phyloP scores from a whole-genome alignment of 768 basidiomycete genomes.

The Suillus alpinus region DNA sequence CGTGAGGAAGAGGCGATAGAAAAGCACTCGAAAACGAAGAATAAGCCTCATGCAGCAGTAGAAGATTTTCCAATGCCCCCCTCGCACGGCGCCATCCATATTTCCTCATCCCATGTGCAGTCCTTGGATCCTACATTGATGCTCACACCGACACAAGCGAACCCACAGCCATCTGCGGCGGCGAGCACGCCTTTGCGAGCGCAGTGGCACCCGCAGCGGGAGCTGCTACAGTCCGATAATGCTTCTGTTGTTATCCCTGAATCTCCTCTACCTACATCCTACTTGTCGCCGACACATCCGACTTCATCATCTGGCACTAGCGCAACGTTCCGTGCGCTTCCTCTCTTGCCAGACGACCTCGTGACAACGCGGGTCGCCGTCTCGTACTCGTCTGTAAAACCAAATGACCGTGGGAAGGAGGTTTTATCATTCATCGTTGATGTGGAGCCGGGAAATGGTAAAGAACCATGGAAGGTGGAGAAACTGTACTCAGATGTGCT shows the following conservation, averaged over 20 bases:
- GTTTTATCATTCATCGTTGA: slow-evolving; percentile 84
- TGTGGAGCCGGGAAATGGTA: slow-evolving; percentile 69
- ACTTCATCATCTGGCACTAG: slow-evolving; percentile 23
- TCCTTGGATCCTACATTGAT: slow-evolving; percentile 6
- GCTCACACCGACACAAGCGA: slow-evolving; percentile 17
- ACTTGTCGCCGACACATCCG: slow-evolving; percentile 25
- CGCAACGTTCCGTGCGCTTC: slow-evolving; percentile 67
- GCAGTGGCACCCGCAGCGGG: slow-evolving; percentile 21
- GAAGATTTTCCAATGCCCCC: slow-evolving; percentile 56
- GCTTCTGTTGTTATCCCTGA: slow-evolving; percentile 19
- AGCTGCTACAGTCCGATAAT: slow-evolving; percentile 20
- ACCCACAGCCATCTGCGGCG: slow-evolving; percentile 16
- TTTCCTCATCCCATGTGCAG: slow-evolving; percentile 5
- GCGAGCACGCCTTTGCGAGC: slow-evolving; percentile 17
- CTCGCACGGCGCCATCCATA: slow-evolving; percentile 21
- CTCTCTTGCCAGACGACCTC: slow-evolving; percentile 68
- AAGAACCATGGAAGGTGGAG: slow-evolving; percentile 80
- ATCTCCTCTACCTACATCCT: slow-evolving; percentile 29
- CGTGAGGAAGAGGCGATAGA: slow-evolving; percentile 22
- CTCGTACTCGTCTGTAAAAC: slow-evolving; percentile 77
- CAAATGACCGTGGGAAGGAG: slow-evolving; percentile 90
- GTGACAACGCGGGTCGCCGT: slow-evolving; percentile 69
- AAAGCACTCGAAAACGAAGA: slow-evolving; percentile 11
- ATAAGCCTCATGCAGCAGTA: slow-evolving; percentile 39
- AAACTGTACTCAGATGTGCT: slow-evolving; percentile 94